Base-by-base conservation (phyloP, 2,329 filamentous ascomycete species). In the Eurotiales sp. region DNA sequence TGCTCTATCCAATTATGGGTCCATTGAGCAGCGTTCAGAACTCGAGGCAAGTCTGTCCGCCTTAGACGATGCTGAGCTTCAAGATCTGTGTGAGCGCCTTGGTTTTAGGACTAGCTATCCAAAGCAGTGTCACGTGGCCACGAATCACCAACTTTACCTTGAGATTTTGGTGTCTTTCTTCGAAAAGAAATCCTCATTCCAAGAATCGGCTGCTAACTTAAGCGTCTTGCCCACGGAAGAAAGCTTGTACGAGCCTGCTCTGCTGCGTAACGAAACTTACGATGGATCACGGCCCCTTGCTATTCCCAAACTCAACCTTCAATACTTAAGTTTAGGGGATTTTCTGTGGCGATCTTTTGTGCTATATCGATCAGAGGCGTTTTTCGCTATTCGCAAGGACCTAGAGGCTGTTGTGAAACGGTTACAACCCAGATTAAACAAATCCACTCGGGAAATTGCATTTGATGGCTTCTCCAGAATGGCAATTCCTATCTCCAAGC, bases 261-360 rank as follows among this genome's bases (percentile, higher is more conserved):
- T 96, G 48, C 71, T 91, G 51, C 83, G 90, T 52, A 92, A 92
- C 51, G 91, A 96, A 61, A 79, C 78, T 7, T 97, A 96, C 61
- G 86, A 96, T 66, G 91, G 91, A 22, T 90, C 89, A 21, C 83
- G 83, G 43, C 91, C 93, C 4, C 77, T 99, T 52, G 89, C 93
- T 2, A 83, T 99, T 39, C 93, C 93, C 2, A 99, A 99, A 67
- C 73, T 97, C 41, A 99, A 96, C 61, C 75, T 99, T 23, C 93
- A 99, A 64, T 99, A 99, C 69, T 77, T 99, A 12, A 95, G 91
- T 2, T 83, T 96, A 46, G 90, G 90, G 2, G 93, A 99, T 68
- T 99, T 99, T 61, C 73, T 99, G n/a, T 99, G 91, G 90, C 83
- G 95, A 56, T 90, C 92, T 0, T 86, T 97, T 62, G 79, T 95